Conservation (phyloP, 257 asterid species). For the Schizonepeta tenuifolia region DNA sequence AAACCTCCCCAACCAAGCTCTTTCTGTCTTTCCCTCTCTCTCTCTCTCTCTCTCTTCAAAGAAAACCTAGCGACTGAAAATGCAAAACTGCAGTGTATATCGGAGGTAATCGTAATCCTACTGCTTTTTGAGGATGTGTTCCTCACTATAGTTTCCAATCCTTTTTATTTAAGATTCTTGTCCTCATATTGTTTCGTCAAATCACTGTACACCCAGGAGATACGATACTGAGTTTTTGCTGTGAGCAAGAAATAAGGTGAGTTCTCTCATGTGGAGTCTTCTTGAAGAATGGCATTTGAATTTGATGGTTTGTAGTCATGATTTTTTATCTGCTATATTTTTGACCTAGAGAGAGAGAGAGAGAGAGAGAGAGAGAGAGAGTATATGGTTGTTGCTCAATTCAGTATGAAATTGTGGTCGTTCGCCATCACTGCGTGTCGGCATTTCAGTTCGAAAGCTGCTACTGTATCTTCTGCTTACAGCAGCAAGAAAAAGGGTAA, state of each 20-base stretch:
- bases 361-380: conserved; percentile 3
- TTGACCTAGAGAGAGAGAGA: not conserved
- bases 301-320: conserved; percentile 3
- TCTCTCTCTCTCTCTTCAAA: not conserved
- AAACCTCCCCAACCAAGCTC: not conserved
- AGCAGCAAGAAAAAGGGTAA: not conserved
- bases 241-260: conserved; percentile 1
- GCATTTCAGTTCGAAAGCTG: conserved; percentile 46
- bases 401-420: conserved; percentile 48
- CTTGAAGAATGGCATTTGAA: not conserved
- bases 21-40: not conserved
- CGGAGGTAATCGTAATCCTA: not conserved
- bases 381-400: not conserved
- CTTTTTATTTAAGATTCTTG: not conserved
- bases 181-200: not conserved
- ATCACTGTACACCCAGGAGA: not conserved
- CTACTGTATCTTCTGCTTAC: conserved; percentile 17
- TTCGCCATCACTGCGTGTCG: conserved; percentile 45
- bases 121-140: not conserved
- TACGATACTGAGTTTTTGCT: not conserved
- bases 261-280: not conserved
- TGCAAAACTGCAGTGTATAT: not conserved
- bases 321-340: not conserved
- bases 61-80: not conserved
- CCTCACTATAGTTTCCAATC: not conserved